Base-by-base conservation (phyloP, 129 eudicot species). In the carrot (Daucus carota) region DNA sequence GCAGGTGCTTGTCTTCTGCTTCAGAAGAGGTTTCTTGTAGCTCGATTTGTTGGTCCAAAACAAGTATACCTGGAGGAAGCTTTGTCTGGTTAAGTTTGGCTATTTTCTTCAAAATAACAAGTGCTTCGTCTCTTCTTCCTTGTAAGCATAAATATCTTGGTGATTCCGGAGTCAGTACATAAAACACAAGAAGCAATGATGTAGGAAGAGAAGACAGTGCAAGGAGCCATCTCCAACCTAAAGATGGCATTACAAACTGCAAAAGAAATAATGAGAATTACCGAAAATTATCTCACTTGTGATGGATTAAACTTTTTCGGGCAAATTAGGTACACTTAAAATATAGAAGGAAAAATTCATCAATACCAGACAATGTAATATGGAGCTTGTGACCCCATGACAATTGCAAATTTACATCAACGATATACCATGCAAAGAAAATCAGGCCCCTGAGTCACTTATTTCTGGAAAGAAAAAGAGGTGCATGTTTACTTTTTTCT, bases 181-280 rank as follows among this genome's bases (percentile, higher is more conserved):
- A 85, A 77, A 89, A 87, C 63, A 85, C 14, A 73, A 89, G 92
- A 52, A 89, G 84, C 69, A 84, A 66, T 42, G 83, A 84, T 57
- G 95, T 83, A 43, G 97, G 96, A 52, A 92, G 71, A 65, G 96
- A 81, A 80, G 97, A 89, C 71, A 92, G 68, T 33, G 88, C 97
- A 68, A 92, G 92, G 66, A 92, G 83, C 97, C 97, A 89, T 77
- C 97, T 87, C 97, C 97, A 91, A 72, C 95, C 97, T 79, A 89
- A 78, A 36, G 87, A 81, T 41, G 96, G 96, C 97, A 92, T 92
- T 80, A 92, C 86, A 85, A 88, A 76, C 97, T 91, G 88, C 80
- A 82, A 76, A 73, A 14, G 29, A 68, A 3, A 38, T 38, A 24
- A n/a, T 70, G 48, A n/a, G 50, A 70, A 18, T 70, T 70, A 11